A percentile compares a stretch with the other conserved stretches of the same genome.
These are phyloP conservation scores for Mitragyna speciosa DNA, from an alignment of 257 asterid genomes.

Conservation along the genomic window DNA sequence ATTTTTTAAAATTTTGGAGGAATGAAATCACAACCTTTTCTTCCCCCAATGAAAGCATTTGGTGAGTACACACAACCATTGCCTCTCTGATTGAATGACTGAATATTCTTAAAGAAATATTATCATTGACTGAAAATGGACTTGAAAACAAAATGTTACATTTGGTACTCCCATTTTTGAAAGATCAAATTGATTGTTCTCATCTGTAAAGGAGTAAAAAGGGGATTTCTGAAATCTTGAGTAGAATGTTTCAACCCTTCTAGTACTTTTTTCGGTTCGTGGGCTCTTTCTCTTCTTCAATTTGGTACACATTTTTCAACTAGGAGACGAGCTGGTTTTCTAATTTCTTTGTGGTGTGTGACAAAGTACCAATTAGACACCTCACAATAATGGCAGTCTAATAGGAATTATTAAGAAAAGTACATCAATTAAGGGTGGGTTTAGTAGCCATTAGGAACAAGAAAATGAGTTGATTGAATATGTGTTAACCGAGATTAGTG, in stretches of 20 bases:
- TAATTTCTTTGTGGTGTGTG: conserved; percentile 1
- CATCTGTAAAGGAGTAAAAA: background rate
- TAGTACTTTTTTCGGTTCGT: background rate
- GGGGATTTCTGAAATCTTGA: background rate
- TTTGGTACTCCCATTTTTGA: background rate
- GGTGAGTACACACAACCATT: too few relatives aligned
- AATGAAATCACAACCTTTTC: too few relatives aligned
- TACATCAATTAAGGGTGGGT: background rate
- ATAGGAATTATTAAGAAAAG: background rate
- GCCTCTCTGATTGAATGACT: too few relatives aligned
- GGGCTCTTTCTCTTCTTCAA: background rate
- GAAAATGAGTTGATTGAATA: background rate
- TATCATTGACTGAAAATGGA: too few relatives aligned
- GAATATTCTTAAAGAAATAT: too few relatives aligned
- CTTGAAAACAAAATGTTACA: too few relatives aligned
- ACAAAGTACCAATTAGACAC: background rate
- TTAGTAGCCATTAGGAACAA: background rate
- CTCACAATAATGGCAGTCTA: background rate
- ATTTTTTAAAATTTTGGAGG: too few relatives aligned
- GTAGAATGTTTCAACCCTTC: background rate
- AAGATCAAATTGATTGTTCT: background rate
- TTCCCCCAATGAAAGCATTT: too few relatives aligned
- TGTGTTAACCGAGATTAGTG: background rate
- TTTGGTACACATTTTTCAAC: background rate
- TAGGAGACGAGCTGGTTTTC: background rate